Evolutionary conservation across 2,329 filamentous ascomycete genomes (phyloP), one percentile per base, ranked within the genome.

Genomic region (Eutypella sp.): DNA sequence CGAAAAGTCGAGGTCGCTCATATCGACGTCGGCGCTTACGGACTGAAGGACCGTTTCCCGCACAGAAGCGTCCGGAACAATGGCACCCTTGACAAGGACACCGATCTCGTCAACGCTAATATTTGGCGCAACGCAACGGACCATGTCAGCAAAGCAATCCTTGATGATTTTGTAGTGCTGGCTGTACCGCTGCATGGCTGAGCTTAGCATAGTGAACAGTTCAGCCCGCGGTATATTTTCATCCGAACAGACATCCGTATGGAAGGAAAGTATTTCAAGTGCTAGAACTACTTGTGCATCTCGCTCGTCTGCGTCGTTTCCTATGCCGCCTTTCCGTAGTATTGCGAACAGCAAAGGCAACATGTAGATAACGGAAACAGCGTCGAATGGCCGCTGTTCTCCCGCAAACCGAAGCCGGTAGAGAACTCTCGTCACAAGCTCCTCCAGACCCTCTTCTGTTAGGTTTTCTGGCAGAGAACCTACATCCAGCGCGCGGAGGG

Each of bases 81-180:
- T 90, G 0, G 80, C 75, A 31, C 91, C 93, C 50, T 81, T 78
- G 10, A 90, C 78, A n/a, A 97, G 76, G 15, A 88, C 80, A 10
- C 73, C 69, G 46, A 93, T 84, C 67, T 99, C 95, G 2, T 77
- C 68, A 3, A 74, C 64, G 46, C 67, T 83, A 54, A 96, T 90
- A 57, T 89, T 96, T 2, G 87, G 82, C 3, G 92, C 86, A 42
- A 97, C 78, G 52, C 85, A 91, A 48, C 90, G 84, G 58, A 88
- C 89, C 53, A 95, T 78, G 63, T 97, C 89, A 44, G 86, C 78
- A 52, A 99, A 80, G 59, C 89, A 95, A 66, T 99, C 93, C 65
- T 92, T 96, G 68, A 96, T 82, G 47, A 91, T 74, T 67, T 96
- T 96, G 72, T 96, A 96, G 67, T 99, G 93, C 60, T 95, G 90